Conservation (phyloP, 768 basidiomycete species). For the Auriscalpium orientale region DNA sequence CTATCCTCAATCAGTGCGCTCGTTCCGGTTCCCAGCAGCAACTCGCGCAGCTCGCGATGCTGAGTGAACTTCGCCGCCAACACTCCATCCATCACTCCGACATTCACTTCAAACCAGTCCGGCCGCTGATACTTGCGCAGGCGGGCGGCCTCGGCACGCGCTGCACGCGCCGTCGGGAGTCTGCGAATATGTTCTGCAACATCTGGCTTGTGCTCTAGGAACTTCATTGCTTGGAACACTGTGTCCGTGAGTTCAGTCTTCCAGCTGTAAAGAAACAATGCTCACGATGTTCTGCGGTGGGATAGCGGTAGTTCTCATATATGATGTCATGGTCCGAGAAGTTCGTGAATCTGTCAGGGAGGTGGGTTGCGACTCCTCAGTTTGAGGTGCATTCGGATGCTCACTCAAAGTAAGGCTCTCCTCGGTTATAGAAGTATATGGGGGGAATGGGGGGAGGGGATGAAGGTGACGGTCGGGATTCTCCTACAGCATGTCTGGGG, state of each 20-base stretch:
- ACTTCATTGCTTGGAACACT: slow-evolving; percentile 15
- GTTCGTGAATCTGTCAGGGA: slow-evolving; percentile 7
- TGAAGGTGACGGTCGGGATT: too few species aligned
- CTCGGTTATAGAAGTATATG: not conserved
- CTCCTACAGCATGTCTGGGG: too few species aligned
- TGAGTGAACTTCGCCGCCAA: slow-evolving; percentile 34
- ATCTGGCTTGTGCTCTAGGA: slow-evolving; percentile 1
- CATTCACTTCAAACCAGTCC: slow-evolving; percentile 11
- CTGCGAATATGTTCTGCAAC: slow-evolving; percentile 7
- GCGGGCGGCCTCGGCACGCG: slow-evolving; percentile 9
- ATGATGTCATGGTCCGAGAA: slow-evolving; percentile 9
- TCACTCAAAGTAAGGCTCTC: not conserved
- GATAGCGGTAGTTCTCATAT: slow-evolving; percentile 3
- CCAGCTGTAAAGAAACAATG: not conserved
- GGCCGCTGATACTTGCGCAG: not conserved
- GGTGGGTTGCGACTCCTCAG: not conserved
- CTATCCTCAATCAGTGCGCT: slow-evolving; percentile 33
- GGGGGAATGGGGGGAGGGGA: not conserved
- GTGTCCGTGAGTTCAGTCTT: not conserved
- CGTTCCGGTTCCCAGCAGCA: slow-evolving; percentile 31
- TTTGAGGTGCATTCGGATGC: not conserved
- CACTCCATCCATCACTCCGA: slow-evolving; percentile 29
- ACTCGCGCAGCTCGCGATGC: slow-evolving; percentile 26
- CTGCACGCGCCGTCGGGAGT: slow-evolving; percentile 10
- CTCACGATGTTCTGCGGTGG: slow-evolving; percentile 14